Evolutionary conservation across 2,329 filamentous ascomycete genomes (phyloP).

Genomic region (Elsinoe arachidis): DNA sequence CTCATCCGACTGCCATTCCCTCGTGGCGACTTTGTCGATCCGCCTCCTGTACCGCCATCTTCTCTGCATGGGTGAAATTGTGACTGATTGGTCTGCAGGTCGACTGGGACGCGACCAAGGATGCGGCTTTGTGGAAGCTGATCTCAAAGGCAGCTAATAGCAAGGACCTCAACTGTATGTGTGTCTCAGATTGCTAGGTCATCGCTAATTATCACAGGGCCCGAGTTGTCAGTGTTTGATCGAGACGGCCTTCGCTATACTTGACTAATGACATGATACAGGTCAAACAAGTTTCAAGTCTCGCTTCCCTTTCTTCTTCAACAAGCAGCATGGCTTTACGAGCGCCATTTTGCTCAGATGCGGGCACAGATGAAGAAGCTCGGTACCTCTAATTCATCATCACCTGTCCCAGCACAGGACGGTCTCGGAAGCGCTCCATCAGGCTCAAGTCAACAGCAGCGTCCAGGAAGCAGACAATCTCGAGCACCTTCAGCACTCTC

Average conservation of each 20-base stretch:
- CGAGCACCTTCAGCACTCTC: conserved; percentile 48
- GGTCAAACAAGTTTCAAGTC: conserved; percentile 71
- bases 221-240: conserved; percentile 54
- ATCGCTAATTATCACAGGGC: conserved; percentile 47
- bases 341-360: conserved; percentile 81
- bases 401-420: conserved; percentile 46
- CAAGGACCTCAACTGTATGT: conserved; percentile 73
- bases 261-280: conserved; percentile 24
- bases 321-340: conserved; percentile 88
- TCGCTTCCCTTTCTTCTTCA: conserved; percentile 82
- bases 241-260: background rate
- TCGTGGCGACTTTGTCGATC: conserved; percentile 80
- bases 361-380: conserved; percentile 80
- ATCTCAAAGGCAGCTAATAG: conserved; percentile 73
- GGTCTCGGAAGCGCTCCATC: conserved; percentile 30
- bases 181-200: conserved; percentile 13
- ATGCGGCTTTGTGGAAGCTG: conserved; percentile 82
- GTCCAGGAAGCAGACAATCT: conserved; percentile 17
- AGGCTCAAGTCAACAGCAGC: background rate
- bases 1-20: conserved; percentile 86
- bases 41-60: conserved; percentile 58
- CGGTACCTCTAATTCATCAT: conserved; percentile 49
- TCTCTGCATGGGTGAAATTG: background rate
- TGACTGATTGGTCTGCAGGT: conserved; percentile 45
- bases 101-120: conserved; percentile 80